A percentile compares a stretch with the other conserved stretches of the same genome.
Conservation (phyloP, 192 early-diverging fungal genomes). For the Geranomyces michiganensis region DNA sequence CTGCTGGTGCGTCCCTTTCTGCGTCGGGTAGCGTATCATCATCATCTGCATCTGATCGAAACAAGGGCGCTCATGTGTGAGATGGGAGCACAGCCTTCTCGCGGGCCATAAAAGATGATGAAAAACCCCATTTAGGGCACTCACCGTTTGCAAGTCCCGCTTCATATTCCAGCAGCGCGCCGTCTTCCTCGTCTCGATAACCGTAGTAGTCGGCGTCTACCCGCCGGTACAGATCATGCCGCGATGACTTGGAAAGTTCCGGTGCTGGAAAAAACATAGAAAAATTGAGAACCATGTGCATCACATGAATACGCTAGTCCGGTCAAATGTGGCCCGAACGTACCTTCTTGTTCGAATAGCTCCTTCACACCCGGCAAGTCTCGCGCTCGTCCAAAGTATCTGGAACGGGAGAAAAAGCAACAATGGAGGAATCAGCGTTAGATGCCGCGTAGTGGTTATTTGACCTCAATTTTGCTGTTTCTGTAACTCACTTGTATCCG, state of each 20-base stretch:
- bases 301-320: background rate
- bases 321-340: background rate
- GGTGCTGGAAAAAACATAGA: constrained; percentile 1
- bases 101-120: too few species aligned
- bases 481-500: constrained; percentile 79
- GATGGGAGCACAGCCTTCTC: too few species aligned
- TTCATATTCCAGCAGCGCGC: constrained; percentile 75
- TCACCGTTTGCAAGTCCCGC: constrained; percentile 45
- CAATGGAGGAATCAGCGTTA: background rate
- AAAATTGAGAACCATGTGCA: too few species aligned
- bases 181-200: constrained; percentile 91
- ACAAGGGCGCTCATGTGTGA: too few species aligned
- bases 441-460: background rate
- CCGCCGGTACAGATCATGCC: constrained; percentile 72
- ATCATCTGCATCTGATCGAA: background rate
- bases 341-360: constrained; percentile 80
- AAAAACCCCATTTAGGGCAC: too few species aligned
- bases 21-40: background rate
- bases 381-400: constrained; percentile 95
- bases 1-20: constrained; percentile 5
- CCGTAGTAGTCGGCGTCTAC: constrained; percentile 96
- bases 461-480: too few species aligned
- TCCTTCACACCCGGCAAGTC: constrained; percentile 93
- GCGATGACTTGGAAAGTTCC: constrained; percentile 21
- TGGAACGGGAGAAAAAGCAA: constrained; percentile 3